A percentile compares a stretch with the other conserved stretches of the same genome.
Conservation (phyloP, 192 early-diverging fungal genomes). For the Backusella westeae region DNA sequence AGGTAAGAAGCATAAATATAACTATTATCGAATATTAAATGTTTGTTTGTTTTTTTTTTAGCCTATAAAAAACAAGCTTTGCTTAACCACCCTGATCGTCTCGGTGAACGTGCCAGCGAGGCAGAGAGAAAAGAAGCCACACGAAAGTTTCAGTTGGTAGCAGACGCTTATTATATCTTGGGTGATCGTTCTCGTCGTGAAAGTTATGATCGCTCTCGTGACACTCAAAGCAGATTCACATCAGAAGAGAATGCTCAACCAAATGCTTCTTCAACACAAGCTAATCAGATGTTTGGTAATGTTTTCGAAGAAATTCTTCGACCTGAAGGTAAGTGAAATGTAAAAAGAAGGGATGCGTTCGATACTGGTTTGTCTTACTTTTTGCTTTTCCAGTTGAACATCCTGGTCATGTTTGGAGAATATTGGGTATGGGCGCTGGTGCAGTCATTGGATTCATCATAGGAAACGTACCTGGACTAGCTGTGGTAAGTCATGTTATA, state of each 20-base stretch:
- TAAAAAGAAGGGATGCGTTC: background rate
- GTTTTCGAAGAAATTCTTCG: conserved; percentile 36
- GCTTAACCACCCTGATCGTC: conserved; percentile 33
- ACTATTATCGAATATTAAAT: background rate
- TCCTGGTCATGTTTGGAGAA: conserved; percentile 27
- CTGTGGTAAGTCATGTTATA: conserved; percentile 21
- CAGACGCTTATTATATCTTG: conserved; percentile 35
- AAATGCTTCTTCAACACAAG: conserved; percentile 5
- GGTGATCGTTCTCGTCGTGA: conserved; percentile 20
- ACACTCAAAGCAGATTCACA: background rate
- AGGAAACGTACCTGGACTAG: conserved; percentile 26
- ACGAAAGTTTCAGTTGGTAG: conserved; percentile 25
- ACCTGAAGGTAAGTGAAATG: conserved; percentile 22
- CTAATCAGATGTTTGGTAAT: conserved; percentile 28
- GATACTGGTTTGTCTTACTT: background rate
- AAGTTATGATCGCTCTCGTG: conserved; percentile 25
- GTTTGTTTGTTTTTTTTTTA: background rate
- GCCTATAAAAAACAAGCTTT: conserved; percentile 38
- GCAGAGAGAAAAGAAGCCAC: conserved; percentile 23
- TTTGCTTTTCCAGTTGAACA: conserved; percentile 20
- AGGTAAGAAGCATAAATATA: conserved; percentile 3
- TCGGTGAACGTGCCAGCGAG: background rate
- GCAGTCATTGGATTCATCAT: conserved; percentile 34
- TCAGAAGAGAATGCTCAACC: background rate
- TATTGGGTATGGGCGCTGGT: conserved; percentile 30